phyloP scores from a whole-genome alignment of 2,329 filamentous ascomycete genomes.

The Pestalotiopsis sp. region DNA sequence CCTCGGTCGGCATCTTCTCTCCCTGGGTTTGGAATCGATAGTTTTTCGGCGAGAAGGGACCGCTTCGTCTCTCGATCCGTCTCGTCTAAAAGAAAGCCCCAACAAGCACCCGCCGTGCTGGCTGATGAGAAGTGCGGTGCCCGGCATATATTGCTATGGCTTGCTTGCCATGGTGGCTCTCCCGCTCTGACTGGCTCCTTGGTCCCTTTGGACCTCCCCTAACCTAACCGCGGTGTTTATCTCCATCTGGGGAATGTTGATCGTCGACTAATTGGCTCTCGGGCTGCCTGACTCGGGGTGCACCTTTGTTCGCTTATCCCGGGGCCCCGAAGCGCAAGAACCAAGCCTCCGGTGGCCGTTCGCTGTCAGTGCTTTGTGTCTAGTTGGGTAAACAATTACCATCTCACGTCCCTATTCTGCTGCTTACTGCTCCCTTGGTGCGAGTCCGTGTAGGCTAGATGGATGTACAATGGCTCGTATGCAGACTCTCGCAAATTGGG shows the following conservation, averaged over 20 bases:
- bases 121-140: neutral
- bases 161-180: too few species aligned
- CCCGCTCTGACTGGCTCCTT: neutral
- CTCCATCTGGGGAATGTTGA: constrained; percentile 4
- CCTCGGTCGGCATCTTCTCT: too few species aligned
- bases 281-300: neutral
- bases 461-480: too few species aligned
- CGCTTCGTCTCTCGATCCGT: constrained; percentile 5
- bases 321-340: neutral
- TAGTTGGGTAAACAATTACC: neutral
- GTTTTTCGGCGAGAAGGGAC: constrained; percentile 9
- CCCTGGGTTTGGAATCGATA: constrained; percentile 1
- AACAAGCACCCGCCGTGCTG: too few species aligned
- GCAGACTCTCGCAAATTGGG: too few species aligned
- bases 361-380: neutral
- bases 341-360: neutral
- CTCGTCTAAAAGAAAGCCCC: neutral
- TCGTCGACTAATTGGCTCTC: constrained; percentile 2
- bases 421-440: too few species aligned
- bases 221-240: neutral
- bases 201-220: neutral
- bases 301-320: neutral
- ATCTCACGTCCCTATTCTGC: too few species aligned
- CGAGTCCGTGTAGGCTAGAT: too few species aligned
- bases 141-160: neutral